A percentile compares a stretch with the other conserved stretches of the same genome.
phyloP scores from a whole-genome alignment of 208 protist species.

The Wallacemonas sp. region DNA sequence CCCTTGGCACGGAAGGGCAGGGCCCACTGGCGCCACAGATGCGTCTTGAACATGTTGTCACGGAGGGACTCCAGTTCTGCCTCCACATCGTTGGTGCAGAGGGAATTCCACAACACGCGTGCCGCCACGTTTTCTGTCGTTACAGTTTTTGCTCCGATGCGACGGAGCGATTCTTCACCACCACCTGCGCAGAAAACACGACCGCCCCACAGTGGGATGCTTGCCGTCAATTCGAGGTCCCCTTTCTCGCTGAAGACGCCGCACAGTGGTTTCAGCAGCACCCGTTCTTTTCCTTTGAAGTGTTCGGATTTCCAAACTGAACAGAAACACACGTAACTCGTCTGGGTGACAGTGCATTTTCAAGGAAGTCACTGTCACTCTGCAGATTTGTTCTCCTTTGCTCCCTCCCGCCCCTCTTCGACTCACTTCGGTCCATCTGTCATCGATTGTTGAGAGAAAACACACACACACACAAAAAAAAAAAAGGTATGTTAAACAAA shows the following conservation, averaged over 20 bases:
- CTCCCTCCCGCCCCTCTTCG: too few relatives aligned
- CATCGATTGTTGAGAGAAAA: too few relatives aligned
- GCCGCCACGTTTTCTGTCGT: constrained; percentile 57
- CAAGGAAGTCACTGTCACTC: too few relatives aligned
- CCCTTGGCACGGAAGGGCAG: constrained; percentile 21
- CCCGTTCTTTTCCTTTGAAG: constrained; percentile 72
- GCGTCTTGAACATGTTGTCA: constrained; percentile 37
- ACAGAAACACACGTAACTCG: neutral
- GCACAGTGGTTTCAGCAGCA: constrained; percentile 47
- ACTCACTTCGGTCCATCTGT: too few relatives aligned
- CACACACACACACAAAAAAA: too few relatives aligned
- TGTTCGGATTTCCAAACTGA: constrained; percentile 58
- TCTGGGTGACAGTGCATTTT: neutral
- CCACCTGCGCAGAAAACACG: constrained; percentile 44
- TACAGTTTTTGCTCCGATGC: constrained; percentile 59
- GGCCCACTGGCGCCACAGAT: constrained; percentile 15
- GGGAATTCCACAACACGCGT: constrained; percentile 44
- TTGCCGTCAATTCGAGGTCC: constrained; percentile 71
- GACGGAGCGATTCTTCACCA: constrained; percentile 61
- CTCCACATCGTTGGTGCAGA: constrained; percentile 66
- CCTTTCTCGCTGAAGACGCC: constrained; percentile 43
- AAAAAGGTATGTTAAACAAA: too few relatives aligned
- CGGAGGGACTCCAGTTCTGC: constrained; percentile 55
- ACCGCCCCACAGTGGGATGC: constrained; percentile 50
- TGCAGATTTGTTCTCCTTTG: too few relatives aligned